These are phyloP conservation scores for Lojkania enalia DNA, from an alignment of 2,329 filamentous ascomycete species.

Conservation along the genomic window DNA sequence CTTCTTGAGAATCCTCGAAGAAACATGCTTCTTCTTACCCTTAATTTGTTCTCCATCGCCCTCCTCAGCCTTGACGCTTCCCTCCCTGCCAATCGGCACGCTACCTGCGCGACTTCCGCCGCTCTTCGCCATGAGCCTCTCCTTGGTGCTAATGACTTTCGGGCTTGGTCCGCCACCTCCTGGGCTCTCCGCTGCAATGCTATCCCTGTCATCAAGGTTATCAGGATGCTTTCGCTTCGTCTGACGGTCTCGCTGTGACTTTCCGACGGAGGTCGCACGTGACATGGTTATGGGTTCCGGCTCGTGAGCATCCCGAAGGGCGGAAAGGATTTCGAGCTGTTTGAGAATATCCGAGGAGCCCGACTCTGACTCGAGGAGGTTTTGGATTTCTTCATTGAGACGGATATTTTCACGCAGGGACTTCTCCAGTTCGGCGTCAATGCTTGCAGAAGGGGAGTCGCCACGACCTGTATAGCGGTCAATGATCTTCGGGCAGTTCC, in stretches of 20 bases:
- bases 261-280: conserved; percentile 42
- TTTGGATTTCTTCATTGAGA: conserved; percentile 50
- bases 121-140: conserved; percentile 46
- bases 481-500: conserved; percentile 8
- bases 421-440: conserved; percentile 52
- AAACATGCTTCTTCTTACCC: conserved; percentile 41
- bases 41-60: conserved; percentile 48
- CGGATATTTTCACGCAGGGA: conserved; percentile 54
- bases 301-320: conserved; percentile 53
- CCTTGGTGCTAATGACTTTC: conserved; percentile 38
- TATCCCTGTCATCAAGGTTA: conserved; percentile 43
- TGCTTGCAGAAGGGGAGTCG: conserved; percentile 40
- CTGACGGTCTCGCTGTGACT: conserved; percentile 41
- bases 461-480: conserved; percentile 33
- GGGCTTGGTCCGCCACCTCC: conserved; percentile 41
- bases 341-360: conserved; percentile 47
- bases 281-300: conserved; percentile 38
- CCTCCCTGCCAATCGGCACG: conserved; percentile 51
- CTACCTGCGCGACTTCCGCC: conserved; percentile 47
- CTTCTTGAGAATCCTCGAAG: too few species aligned
- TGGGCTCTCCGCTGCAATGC: conserved; percentile 44
- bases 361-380: conserved; percentile 49
- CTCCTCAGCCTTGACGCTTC: conserved; percentile 57
- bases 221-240: conserved; percentile 44
- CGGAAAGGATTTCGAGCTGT: conserved; percentile 51